These are phyloP conservation scores for Stephania japonica DNA, from an alignment of 164 flowering plant species.

Conservation along the genomic window DNA sequence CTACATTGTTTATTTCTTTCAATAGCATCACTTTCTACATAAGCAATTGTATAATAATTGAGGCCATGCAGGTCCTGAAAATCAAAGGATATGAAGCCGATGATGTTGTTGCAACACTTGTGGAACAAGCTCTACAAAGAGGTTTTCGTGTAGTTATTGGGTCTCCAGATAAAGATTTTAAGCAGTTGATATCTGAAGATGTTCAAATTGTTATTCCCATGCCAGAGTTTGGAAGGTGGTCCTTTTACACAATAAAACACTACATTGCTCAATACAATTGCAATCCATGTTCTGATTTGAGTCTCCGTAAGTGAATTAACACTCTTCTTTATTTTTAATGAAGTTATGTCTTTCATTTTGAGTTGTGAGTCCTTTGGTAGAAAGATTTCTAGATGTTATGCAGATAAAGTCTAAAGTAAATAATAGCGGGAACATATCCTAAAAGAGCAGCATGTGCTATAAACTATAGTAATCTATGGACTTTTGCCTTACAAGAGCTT, in stretches of 20 bases:
- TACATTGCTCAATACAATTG: constrained; percentile 72
- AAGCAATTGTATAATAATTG: constrained; percentile 12
- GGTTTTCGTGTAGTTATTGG: constrained; percentile 72
- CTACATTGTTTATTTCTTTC: not conserved
- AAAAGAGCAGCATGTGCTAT: not conserved
- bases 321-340: not conserved
- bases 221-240: constrained; percentile 76
- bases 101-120: constrained; percentile 92
- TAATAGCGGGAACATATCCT: not conserved
- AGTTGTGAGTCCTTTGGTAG: not conserved
- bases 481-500: not conserved
- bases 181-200: constrained; percentile 87
- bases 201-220: constrained; percentile 86
- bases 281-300: constrained; percentile 78
- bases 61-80: constrained; percentile 51
- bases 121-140: constrained; percentile 47
- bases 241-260: constrained; percentile 83
- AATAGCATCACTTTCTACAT: not conserved
- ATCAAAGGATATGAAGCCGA: constrained; percentile 82
- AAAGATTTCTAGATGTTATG: not conserved
- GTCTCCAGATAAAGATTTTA: constrained; percentile 97
- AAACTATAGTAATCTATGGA: not conserved
- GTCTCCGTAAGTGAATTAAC: constrained; percentile 58
- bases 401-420: not conserved
- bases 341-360: not conserved